These are phyloP conservation scores for Saccharomycopsis oosterbeekiorum DNA, from an alignment of 805 yeast species.

Conservation along the genomic window DNA sequence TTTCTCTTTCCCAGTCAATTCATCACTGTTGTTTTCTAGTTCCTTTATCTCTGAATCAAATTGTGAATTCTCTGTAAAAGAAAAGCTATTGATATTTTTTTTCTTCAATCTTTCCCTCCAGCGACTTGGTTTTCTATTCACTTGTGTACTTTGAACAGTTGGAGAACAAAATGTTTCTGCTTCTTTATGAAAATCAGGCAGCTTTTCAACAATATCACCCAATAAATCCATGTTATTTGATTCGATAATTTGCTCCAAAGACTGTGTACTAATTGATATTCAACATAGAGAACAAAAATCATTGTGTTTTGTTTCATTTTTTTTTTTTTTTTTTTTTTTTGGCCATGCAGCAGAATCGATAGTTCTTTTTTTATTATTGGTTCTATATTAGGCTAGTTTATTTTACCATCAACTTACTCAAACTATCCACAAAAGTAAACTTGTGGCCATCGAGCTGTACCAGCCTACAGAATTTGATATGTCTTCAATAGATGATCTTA, in stretches of 20 bases:
- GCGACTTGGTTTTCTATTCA: conserved; percentile 34
- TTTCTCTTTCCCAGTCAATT: conserved; percentile 53
- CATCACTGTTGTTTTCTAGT: conserved; percentile 14
- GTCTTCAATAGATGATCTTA: conserved; percentile 5
- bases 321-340: too few species aligned
- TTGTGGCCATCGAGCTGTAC: too few species aligned
- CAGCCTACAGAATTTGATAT: neutral
- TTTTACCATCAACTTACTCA: too few species aligned
- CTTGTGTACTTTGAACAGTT: neutral
- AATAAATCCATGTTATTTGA: conserved; percentile 45
- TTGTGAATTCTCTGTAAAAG: conserved; percentile 12
- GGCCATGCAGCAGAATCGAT: neutral
- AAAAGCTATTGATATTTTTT: conserved; percentile 26
- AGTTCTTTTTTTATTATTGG: neutral
- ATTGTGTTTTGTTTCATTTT: too few species aligned
- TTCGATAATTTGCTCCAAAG: neutral
- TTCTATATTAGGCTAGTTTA: too few species aligned
- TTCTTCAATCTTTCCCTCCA: conserved; percentile 38
- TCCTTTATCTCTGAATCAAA: conserved; percentile 3
- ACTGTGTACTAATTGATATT: too few species aligned
- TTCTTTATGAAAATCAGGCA: conserved; percentile 27
- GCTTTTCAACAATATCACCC: conserved; percentile 66
- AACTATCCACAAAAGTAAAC: too few species aligned
- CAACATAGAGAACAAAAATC: too few species aligned
- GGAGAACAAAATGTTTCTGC: neutral